Conservation (phyloP, 805 yeast genomes). For the Candida andamanensis region DNA sequence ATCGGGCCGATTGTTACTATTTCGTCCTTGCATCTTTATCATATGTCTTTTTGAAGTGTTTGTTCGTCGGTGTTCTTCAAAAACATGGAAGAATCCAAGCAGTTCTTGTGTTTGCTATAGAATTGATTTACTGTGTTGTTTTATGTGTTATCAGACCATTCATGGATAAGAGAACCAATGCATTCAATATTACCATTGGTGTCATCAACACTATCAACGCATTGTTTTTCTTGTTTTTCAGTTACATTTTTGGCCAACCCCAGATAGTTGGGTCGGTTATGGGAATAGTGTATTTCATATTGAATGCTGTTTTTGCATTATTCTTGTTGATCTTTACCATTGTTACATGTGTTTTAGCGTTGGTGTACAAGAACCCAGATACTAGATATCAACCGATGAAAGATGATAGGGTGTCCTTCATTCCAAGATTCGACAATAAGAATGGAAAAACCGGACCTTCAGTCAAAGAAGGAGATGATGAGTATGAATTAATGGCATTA, state of each 20-base stretch:
- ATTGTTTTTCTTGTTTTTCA: constrained; percentile 82
- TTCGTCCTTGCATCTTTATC: constrained; percentile 63
- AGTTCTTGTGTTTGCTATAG: constrained; percentile 67
- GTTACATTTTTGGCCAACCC: constrained; percentile 78
- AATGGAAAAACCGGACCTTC: constrained; percentile 15
- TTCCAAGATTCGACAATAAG: constrained; percentile 54
- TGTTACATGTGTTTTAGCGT: constrained; percentile 78
- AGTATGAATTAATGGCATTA: constrained; percentile 64
- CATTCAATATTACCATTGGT: constrained; percentile 84
- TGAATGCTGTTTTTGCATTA: constrained; percentile 86
- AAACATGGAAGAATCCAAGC: constrained; percentile 77
- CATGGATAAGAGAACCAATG: constrained; percentile 91
- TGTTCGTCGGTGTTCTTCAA: constrained; percentile 86
- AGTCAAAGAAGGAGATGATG: constrained; percentile 26
- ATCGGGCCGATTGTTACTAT: constrained; percentile 80
- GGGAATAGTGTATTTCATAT: constrained; percentile 82
- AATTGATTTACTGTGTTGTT: constrained; percentile 60
- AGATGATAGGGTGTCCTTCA: constrained; percentile 95
- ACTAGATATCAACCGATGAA: constrained; percentile 92
- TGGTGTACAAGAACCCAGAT: constrained; percentile 89
- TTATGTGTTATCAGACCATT: constrained; percentile 77
- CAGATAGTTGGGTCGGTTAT: constrained; percentile 85
- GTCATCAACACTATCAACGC: constrained; percentile 78
- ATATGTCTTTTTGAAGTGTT: constrained; percentile 68
- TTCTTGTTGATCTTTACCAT: constrained; percentile 80